Evolutionary conservation across 768 basidiomycete species (phyloP).

Genomic region (Hydnum rufescens): DNA sequence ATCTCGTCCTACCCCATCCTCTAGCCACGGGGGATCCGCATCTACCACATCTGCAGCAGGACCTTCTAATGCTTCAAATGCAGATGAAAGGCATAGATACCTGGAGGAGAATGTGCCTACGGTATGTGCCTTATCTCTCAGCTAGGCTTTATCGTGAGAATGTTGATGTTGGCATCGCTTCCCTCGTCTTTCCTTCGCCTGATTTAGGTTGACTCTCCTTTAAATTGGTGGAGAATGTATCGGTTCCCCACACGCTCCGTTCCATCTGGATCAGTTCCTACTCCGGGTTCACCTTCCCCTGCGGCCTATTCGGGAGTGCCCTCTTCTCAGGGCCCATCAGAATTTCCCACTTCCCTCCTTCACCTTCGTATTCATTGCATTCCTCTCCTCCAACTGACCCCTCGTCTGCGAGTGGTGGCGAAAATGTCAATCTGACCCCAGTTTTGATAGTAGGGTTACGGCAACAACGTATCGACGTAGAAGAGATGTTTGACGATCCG

Average conservation of each 20-base stretch:
- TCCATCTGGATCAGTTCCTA: not conserved
- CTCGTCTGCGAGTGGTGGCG: not conserved
- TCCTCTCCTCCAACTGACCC: not conserved
- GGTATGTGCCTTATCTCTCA: too few relatives aligned
- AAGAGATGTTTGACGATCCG: too few relatives aligned
- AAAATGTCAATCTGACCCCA: not conserved
- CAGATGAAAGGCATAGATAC: too few relatives aligned
- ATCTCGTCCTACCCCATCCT: not conserved
- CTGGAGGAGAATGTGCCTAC: too few relatives aligned
- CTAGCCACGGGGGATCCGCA: too few relatives aligned
- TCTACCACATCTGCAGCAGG: too few relatives aligned
- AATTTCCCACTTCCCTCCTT: not conserved
- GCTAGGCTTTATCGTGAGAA: too few relatives aligned
- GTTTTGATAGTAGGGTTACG: not conserved
- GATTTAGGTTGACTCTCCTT: conserved; percentile 4
- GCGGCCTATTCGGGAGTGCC: not conserved
- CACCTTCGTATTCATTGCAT: not conserved
- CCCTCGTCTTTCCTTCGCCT: too few relatives aligned
- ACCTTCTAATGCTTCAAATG: too few relatives aligned
- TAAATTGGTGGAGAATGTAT: conserved; percentile 12
- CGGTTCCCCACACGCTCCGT: conserved; percentile 9
- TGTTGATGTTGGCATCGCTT: too few relatives aligned
- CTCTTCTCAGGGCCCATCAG: not conserved
- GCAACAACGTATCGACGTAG: not conserved
- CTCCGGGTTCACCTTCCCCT: not conserved